These are phyloP conservation scores for Chondrostereum purpureum DNA, from an alignment of 1,284 basidiomycete genomes.

Conservation along the genomic window DNA sequence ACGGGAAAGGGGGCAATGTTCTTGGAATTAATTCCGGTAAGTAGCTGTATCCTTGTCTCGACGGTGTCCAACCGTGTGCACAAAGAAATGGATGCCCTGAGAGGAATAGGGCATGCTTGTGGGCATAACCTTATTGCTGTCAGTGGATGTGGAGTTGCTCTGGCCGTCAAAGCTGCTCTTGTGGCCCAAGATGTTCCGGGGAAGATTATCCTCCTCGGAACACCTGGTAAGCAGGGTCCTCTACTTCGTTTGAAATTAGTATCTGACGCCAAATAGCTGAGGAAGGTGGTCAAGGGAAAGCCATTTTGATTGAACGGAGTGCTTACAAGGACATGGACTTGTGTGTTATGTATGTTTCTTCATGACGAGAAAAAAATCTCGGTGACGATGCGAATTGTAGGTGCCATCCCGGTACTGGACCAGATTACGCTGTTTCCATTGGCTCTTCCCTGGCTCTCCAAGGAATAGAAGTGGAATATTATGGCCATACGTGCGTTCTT, in stretches of 20 bases:
- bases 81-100: conserved; percentile 54
- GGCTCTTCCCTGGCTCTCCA: conserved; percentile 55
- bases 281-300: conserved; percentile 76
- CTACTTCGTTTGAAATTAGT: background rate
- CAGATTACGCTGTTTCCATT: conserved; percentile 37
- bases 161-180: conserved; percentile 66
- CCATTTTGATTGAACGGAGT: conserved; percentile 62
- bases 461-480: conserved; percentile 54
- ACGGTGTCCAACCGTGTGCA: no score
- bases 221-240: conserved; percentile 52
- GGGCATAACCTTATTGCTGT: conserved; percentile 76
- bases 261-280: conserved; percentile 43
- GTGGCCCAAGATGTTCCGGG: conserved; percentile 61
- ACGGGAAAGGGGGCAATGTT: conserved; percentile 52
- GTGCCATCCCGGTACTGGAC: conserved; percentile 59
- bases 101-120: conserved; percentile 60
- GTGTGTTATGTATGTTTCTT: conserved; percentile 57
- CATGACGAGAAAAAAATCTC: conserved; percentile 3
- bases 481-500: conserved; percentile 52
- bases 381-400: conserved; percentile 24
- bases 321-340: conserved; percentile 74
- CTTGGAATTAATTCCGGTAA: conserved; percentile 63
- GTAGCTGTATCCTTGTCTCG: no score
- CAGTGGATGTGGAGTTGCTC: conserved; percentile 70
- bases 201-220: conserved; percentile 75